These are phyloP conservation scores for Solanum ahanhuiri DNA, from an alignment of 257 asterid genomes.

Conservation along the genomic window DNA sequence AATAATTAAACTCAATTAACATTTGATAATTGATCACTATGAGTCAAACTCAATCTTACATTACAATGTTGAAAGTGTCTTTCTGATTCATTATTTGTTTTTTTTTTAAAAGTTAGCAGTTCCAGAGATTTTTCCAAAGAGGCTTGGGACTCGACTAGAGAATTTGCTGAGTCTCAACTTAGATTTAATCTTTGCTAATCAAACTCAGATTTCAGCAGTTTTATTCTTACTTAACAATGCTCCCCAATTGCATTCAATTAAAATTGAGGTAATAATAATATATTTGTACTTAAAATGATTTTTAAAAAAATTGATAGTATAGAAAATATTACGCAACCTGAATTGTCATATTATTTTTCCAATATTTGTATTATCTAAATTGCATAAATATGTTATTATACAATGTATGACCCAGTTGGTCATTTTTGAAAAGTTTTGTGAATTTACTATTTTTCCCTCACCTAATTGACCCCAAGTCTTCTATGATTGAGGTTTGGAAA, in stretches of 20 bases:
- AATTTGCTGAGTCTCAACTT: neutral
- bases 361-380: too few species aligned
- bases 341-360: too few species aligned
- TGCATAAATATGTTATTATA: too few species aligned
- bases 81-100: neutral
- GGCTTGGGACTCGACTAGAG: neutral
- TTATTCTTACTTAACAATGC: neutral
- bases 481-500: too few species aligned
- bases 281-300: neutral
- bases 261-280: neutral
- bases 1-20: neutral
- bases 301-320: too few species aligned
- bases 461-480: too few species aligned
- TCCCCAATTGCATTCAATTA: neutral
- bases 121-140: neutral
- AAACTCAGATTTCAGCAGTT: neutral
- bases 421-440: too few species aligned
- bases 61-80: too few species aligned
- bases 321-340: too few species aligned
- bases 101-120: neutral
- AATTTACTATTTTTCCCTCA: too few species aligned
- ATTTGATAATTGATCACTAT: neutral
- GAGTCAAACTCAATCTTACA: neutral
- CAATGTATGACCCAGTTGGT: too few species aligned
- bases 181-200: neutral